These are phyloP conservation scores for Adansonia rubrostipa DNA, from an alignment of 441 rosid genomes.

Conservation along the genomic window DNA sequence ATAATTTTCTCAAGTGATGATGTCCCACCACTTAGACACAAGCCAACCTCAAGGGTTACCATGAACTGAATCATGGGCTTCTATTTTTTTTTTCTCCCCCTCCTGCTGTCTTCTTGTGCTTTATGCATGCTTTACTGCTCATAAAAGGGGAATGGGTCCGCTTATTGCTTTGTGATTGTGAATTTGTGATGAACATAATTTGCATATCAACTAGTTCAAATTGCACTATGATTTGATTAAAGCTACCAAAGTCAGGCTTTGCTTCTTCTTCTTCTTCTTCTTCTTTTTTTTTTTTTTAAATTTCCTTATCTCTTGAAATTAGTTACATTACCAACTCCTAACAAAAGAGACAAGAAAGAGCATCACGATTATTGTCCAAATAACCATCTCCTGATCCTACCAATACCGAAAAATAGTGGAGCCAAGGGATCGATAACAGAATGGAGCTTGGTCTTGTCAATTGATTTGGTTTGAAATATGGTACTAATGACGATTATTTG, in stretches of 20 bases:
- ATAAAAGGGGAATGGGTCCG: neutral
- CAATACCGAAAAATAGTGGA: no score
- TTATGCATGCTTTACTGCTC: conserved; percentile 3
- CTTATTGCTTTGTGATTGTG: neutral
- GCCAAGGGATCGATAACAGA: no score
- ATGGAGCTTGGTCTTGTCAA: neutral
- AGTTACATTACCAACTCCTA: neutral
- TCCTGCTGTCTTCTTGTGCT: neutral
- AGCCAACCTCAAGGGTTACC: neutral
- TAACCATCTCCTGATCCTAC: no score
- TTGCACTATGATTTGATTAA: neutral
- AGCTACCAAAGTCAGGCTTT: neutral
- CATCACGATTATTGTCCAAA: neutral
- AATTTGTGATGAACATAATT: neutral
- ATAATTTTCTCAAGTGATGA: neutral
- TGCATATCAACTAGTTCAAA: neutral
- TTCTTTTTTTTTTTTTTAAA: no score
- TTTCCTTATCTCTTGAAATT: neutral
- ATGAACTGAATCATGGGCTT: neutral
- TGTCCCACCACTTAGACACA: neutral
- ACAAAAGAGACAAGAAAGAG: neutral
- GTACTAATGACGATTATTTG: neutral
- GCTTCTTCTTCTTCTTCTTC: no score
- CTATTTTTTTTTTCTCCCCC: neutral
- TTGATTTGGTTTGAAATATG: conserved; percentile 1